These are phyloP conservation scores for Grigorovia yakushimaensis DNA, from an alignment of 805 yeast genomes.

Conservation along the genomic window DNA sequence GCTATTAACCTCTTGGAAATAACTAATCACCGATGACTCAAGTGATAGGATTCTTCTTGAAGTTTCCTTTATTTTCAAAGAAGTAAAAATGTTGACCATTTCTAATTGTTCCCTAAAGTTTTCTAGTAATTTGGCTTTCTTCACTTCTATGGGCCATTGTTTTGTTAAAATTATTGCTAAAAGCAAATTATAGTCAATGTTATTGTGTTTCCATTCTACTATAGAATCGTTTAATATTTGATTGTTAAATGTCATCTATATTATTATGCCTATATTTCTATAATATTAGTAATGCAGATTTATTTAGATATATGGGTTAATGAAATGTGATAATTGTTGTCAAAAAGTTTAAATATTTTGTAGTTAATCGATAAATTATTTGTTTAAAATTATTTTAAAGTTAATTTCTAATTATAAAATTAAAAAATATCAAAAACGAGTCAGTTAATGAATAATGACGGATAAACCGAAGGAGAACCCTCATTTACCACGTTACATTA, in stretches of 20 bases:
- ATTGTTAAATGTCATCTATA: slow-evolving; percentile 74
- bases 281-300: too few species aligned
- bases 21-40: slow-evolving; percentile 18
- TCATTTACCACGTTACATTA: slow-evolving; percentile 26
- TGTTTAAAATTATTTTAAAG: too few species aligned
- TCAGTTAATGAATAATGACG: too few species aligned
- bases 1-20: slow-evolving; percentile 2
- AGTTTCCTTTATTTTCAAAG: slow-evolving; percentile 24
- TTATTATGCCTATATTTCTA: too few species aligned
- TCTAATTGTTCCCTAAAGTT: slow-evolving; percentile 19
- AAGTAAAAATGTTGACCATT: slow-evolving; percentile 19
- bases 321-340: too few species aligned
- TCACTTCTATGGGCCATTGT: slow-evolving; percentile 1
- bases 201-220: slow-evolving; percentile 80
- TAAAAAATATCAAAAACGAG: too few species aligned
- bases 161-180: slow-evolving; percentile 44
- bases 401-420: too few species aligned
- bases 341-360: too few species aligned
- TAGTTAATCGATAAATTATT: too few species aligned
- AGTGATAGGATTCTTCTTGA: slow-evolving; percentile 21
- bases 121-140: slow-evolving; percentile 2
- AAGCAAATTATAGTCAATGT: slow-evolving; percentile 72
- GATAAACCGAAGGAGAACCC: slow-evolving; percentile 11
- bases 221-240: slow-evolving; percentile 67
- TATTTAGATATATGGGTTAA: too few species aligned